These are phyloP conservation scores for Ambrosiella beaveri DNA, from an alignment of 2,329 filamentous ascomycete species.

Conservation along the genomic window DNA sequence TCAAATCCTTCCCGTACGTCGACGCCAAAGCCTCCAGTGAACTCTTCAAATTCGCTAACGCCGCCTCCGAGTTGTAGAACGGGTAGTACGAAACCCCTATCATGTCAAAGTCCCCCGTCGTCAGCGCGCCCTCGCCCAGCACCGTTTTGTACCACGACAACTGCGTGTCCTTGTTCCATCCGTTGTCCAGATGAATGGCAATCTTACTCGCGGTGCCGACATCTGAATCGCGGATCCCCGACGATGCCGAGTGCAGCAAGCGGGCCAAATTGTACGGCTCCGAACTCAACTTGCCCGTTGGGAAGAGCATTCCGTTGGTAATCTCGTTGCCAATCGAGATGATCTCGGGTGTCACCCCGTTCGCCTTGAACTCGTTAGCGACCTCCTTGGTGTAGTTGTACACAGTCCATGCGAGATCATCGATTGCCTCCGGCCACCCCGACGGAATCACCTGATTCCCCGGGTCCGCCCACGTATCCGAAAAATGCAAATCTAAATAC, in stretches of 20 bases:
- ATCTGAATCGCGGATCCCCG: conserved; percentile 45
- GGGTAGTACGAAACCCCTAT: conserved; percentile 62
- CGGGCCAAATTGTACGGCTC: conserved; percentile 42
- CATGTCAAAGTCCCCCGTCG: conserved; percentile 43
- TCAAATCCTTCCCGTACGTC: conserved; percentile 45
- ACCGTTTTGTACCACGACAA: conserved; percentile 47
- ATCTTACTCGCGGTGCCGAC: conserved; percentile 43
- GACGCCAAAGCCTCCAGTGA: conserved; percentile 41
- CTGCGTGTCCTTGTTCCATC: conserved; percentile 53
- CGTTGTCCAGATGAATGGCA: conserved; percentile 60
- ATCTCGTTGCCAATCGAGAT: conserved; percentile 63
- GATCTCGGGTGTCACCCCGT: conserved; percentile 38
- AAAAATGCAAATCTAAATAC: conserved; percentile 47
- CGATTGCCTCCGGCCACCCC: conserved; percentile 44
- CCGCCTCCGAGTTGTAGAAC: conserved; percentile 46
- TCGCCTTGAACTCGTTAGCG: conserved; percentile 40
- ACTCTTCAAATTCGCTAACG: conserved; percentile 36
- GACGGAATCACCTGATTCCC: conserved; percentile 42
- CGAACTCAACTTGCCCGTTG: conserved; percentile 34
- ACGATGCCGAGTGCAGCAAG: conserved; percentile 46
- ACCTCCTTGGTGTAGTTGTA: conserved; percentile 53
- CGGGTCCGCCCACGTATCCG: conserved; percentile 57
- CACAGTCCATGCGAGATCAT: conserved; percentile 40
- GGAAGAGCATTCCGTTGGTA: conserved; percentile 47
- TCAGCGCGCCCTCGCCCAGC: conserved; percentile 31